A percentile compares a stretch with the other conserved stretches of the same genome.
Evolutionary conservation across 2,329 filamentous ascomycete species (phyloP).

Genomic region (Diaporthe destruens): DNA sequence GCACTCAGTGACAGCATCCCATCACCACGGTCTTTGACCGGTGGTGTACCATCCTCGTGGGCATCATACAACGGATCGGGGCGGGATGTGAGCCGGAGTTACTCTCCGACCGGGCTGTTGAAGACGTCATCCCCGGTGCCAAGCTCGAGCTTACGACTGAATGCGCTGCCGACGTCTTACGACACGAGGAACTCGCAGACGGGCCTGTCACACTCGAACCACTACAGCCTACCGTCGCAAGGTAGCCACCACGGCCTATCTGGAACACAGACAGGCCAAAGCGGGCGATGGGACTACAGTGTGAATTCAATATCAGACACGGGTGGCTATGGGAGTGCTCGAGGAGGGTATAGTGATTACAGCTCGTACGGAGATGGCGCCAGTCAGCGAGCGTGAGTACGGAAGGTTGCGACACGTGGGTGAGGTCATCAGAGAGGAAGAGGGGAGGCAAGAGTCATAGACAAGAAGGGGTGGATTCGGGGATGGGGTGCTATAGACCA

Average conservation of each 20-base stretch:
- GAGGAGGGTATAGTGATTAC: conserved; percentile 40
- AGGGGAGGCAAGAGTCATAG: conserved; percentile 20
- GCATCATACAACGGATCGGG: conserved; percentile 28
- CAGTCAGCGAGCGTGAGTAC: conserved; percentile 41
- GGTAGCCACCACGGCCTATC: conserved; percentile 39
- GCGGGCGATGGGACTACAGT: conserved; percentile 42
- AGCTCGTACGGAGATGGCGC: conserved; percentile 41
- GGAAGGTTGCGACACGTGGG: not conserved
- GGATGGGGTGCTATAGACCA: conserved; percentile 16
- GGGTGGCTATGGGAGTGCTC: conserved; percentile 37
- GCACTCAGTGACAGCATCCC: conserved; percentile 50
- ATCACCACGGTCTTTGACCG: conserved; percentile 39
- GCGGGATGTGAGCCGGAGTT: conserved; percentile 37
- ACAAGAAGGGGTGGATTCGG: conserved; percentile 13
- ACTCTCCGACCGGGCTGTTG: conserved; percentile 38
- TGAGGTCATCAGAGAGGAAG: conserved; percentile 20
- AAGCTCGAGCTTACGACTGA: conserved; percentile 39
- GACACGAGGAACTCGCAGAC: conserved; percentile 38
- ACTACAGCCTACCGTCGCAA: conserved; percentile 38
- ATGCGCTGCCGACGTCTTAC: conserved; percentile 39
- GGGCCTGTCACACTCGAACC: conserved; percentile 31
- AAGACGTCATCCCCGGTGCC: conserved; percentile 40
- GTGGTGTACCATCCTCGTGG: conserved; percentile 42
- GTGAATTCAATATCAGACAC: conserved; percentile 42
- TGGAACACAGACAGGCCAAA: conserved; percentile 33